Base-by-base conservation (phyloP, 768 basidiomycete genomes). In the Kwoniella europaea region DNA sequence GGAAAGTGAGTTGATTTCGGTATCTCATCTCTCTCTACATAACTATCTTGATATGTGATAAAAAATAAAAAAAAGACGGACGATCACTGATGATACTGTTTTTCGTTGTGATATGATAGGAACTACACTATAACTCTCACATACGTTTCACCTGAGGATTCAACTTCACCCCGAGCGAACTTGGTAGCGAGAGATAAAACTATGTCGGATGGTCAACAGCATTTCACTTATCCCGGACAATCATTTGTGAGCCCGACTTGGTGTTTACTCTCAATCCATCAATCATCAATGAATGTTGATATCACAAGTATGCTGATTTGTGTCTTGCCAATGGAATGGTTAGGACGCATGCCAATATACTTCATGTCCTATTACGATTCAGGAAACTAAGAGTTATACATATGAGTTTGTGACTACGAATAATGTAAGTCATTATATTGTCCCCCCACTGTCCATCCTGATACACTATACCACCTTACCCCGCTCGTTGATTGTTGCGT, bases 121-220 rank as follows among this genome's bases (percentile, higher is more conserved):
- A 75, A 79, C 53, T 79, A 79, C 63, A 79, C 77, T 4, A 75
- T 79, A 35, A 71, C 71, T 7, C 43, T 79, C 42, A 71, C 60
- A 22, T 79, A 75, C 57, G 67, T 71, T 52, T 54, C 74, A 9
- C 65, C 68, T 3, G 15, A 41, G 44, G 63, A 67, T 18, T 61
- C 74, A 10, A 27, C 44, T 18, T 20, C 44, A 13, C 77, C 77
- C 2, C 68, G 77, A 57, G 50, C 71, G 3, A 73, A 71, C 53
- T 54, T 79, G 29, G 50, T 59, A 18, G 76, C 74, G 46, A 61
- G 63, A 29, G 69, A 76, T 55, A 50, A 52, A 22, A 68, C 53
- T 13, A 42, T 42, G 24, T 64, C 67, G 1, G 62, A 61, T 43
- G 74, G 74, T 13, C 29, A 13, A 13, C 55, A 65, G 12, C 29